Evolutionary conservation across 352 stramenopile species (phyloP).

Genomic region (Phytopythium cucurbitacearum): DNA sequence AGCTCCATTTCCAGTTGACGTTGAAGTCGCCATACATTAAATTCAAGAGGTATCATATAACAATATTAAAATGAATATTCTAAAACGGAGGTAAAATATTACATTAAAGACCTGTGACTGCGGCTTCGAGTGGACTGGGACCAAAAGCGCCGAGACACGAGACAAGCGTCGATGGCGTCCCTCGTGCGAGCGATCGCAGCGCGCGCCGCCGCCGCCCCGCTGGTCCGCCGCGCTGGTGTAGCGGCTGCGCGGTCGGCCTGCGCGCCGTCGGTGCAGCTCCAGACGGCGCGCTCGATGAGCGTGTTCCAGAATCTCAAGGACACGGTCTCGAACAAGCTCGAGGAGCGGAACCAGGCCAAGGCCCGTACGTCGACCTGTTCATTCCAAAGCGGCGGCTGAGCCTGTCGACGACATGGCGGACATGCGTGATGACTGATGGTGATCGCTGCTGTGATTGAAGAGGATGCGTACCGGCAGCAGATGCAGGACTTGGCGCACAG

Average conservation of each 20-base stretch:
- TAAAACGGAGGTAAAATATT: too few species aligned
- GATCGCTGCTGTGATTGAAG: slow-evolving; percentile 11
- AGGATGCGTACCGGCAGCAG: slow-evolving; percentile 74
- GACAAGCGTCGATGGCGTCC: slow-evolving; percentile 5
- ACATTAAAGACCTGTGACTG: too few species aligned
- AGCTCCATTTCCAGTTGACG: slow-evolving; percentile 1
- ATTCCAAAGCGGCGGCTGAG: not conserved
- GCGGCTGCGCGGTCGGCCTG: not conserved
- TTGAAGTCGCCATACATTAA: slow-evolving; percentile 1
- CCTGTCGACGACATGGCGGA: not conserved
- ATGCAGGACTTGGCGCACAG: slow-evolving; percentile 64
- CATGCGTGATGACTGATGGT: not conserved
- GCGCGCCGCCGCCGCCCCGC: slow-evolving; percentile 26
- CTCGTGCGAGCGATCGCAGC: slow-evolving; percentile 25
- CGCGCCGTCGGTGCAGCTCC: slow-evolving; percentile 5
- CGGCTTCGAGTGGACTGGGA: not conserved
- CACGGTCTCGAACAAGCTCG: slow-evolving; percentile 66
- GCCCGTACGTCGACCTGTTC: slow-evolving; percentile 1
- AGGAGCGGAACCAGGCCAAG: slow-evolving; percentile 79
- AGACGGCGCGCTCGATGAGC: slow-evolving; percentile 59
- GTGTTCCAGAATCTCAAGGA: slow-evolving; percentile 74
- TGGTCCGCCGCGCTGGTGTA: slow-evolving; percentile 9
- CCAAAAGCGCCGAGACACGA: slow-evolving; percentile 9
- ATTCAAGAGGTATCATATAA: not conserved
- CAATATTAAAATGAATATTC: too few species aligned